Conservation (phyloP, 192 early-diverging fungal genomes). For the Umbelopsis vinacea region DNA sequence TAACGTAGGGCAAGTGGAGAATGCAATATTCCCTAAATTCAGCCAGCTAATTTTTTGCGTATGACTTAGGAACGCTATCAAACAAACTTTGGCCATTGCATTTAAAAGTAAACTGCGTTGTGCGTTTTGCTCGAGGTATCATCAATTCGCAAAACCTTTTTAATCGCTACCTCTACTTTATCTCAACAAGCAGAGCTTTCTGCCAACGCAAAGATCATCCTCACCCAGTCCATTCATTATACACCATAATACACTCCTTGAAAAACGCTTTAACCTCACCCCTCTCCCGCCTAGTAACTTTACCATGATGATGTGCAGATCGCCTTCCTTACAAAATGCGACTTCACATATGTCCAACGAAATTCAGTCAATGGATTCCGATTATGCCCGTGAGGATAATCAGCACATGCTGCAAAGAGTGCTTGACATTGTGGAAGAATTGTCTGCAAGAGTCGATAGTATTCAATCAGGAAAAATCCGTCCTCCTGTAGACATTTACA, state of each 20-base stretch:
- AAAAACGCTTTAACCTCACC: neutral
- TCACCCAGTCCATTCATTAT: neutral
- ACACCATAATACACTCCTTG: slow-evolving; percentile 3
- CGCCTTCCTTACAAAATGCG: slow-evolving; percentile 10
- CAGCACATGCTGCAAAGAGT: slow-evolving; percentile 1
- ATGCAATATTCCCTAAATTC: slow-evolving; percentile 1
- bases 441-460: slow-evolving; percentile 10
- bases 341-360: slow-evolving; percentile 14
- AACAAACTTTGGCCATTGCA: neutral
- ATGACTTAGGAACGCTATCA: neutral
- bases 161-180: neutral
- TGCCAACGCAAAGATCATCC: neutral
- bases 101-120: neutral
- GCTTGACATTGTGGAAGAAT: slow-evolving; percentile 6
- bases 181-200: neutral
- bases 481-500: slow-evolving; percentile 10
- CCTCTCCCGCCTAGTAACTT: no score
- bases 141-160: neutral
- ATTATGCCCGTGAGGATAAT: neutral
- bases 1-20: neutral
- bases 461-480: neutral
- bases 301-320: slow-evolving; percentile 17
- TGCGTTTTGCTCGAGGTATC: neutral
- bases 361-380: neutral
- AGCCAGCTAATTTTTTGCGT: neutral